phyloP scores from a whole-genome alignment of 148 eudicot genomes.

The Dysphania ambrosioides region DNA sequence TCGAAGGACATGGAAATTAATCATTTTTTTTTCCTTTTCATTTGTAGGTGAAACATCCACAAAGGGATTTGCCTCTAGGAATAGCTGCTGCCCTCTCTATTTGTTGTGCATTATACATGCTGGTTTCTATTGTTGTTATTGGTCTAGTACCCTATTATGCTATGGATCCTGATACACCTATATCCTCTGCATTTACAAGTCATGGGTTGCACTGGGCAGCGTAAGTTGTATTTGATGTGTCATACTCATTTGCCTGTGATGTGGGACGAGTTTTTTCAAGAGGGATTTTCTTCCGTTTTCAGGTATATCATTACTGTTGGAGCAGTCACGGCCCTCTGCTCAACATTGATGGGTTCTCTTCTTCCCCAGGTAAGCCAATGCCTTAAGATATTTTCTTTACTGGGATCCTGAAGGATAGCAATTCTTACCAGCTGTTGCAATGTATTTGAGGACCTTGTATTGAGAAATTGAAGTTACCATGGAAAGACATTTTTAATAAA shows the following conservation, averaged over 20 bases:
- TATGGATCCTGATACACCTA: conserved; percentile 67
- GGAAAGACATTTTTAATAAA: neutral
- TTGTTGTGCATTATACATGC: conserved; percentile 64
- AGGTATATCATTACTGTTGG: conserved; percentile 59
- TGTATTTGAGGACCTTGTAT: neutral
- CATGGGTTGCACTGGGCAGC: conserved; percentile 66
- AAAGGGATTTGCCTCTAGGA: conserved; percentile 62
- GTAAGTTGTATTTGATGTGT: conserved; percentile 37
- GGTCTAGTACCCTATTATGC: conserved; percentile 63
- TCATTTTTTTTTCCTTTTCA: neutral
- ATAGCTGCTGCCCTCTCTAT: conserved; percentile 50
- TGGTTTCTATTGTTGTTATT: conserved; percentile 58
- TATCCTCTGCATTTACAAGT: conserved; percentile 66
- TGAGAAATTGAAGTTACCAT: neutral
- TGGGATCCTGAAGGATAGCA: neutral
- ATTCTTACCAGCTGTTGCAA: neutral
- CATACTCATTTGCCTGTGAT: neutral
- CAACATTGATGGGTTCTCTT: conserved; percentile 60
- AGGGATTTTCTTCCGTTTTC: conserved; percentile 8
- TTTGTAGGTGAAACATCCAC: conserved; percentile 58
- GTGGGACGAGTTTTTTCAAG: neutral
- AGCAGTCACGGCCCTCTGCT: conserved; percentile 61
- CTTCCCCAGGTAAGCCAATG: conserved; percentile 60
- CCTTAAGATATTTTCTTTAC: conserved; percentile 1
- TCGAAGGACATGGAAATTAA: neutral